Conservation (phyloP, 163 green algal species). For the Scenedesmus sp. region DNA sequence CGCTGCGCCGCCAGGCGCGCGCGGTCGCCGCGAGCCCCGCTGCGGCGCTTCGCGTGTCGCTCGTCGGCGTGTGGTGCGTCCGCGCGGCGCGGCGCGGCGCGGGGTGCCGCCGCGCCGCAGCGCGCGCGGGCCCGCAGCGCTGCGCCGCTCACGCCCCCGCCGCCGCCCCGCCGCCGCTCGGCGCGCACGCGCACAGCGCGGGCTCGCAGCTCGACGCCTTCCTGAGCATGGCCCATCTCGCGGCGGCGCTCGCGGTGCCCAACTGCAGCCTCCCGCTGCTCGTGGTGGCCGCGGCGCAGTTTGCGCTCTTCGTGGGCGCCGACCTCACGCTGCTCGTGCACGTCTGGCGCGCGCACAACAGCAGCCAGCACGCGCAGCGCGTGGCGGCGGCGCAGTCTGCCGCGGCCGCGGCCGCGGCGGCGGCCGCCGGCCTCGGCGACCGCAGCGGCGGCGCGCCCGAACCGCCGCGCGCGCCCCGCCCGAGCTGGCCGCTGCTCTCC, state of each 20-base stretch:
- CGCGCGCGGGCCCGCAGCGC: no score
- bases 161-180: no score
- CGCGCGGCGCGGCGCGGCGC: no score
- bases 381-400: no score
- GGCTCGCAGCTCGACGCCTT: conserved; percentile 30
- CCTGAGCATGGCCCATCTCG: conserved; percentile 36
- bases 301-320: conserved; percentile 36
- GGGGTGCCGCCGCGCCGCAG: no score
- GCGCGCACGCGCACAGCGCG: no score
- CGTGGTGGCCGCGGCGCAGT: conserved; percentile 41
- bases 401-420: no score
- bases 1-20: conserved; percentile 19
- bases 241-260: conserved; percentile 12
- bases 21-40: conserved; percentile 3
- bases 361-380: neutral
- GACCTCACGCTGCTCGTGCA: conserved; percentile 40
- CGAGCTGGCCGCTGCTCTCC: no score
- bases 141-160: no score
- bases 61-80: conserved; percentile 31
- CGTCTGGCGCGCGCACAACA: conserved; percentile 34
- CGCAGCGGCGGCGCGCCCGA: no score
- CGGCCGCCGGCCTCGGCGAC: no score
- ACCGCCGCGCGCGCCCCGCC: no score
- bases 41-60: conserved; percentile 17
- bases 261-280: conserved; percentile 31